Base-by-base conservation (phyloP, 1,284 basidiomycete species). In the Stygiomarasmius scandens region DNA sequence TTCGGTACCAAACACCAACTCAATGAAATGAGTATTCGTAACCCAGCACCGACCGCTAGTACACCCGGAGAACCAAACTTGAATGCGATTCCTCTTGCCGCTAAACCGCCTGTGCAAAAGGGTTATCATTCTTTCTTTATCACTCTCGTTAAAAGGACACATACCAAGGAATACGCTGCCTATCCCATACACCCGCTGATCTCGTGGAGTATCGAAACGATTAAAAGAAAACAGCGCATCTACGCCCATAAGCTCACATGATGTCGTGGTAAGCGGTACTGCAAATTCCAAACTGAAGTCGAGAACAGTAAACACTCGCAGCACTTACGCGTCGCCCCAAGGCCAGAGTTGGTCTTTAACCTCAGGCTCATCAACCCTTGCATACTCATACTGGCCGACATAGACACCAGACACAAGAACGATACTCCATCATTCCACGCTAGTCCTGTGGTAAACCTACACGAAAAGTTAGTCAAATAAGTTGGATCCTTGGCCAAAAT, bases 211-310 rank as follows among this genome's bases (percentile, higher is more conserved):
- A 59, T 89, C 79, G 56, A 78, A 73, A 32, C 77, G 71, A 43
- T 78, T 77, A 46, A 84, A 47, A 32, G 71, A 74, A 77, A 87
- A 89, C 9, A 95, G 78, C 47, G 83, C 75, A 0, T 92, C 91
- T 69, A 93, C 91, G 52, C 86, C 86, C 77, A 91, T 81, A 54
- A 95, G 83, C 71, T 95, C 92, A 56, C 92, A 90, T 92, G 92
- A 95, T 20, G 92, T 85, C 9, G 91, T 92, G 5, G 90, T 93
- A 22, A 92, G 76, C 49, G 87, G 85, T 55, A 87, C 86, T 84
- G 60, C 20, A 11, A n/a, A 19, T 29, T 27, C 5, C 8, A 6
- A 20, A 29, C n/a, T 16, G 22, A n/a, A n/a, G n/a, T n/a, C 36
- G 5, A 34, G 23, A 19, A 10, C 20, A 52, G 34, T 27, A 12